phyloP scores from a whole-genome alignment of 2,329 filamentous ascomycete species.

The Cephalotrichum gorgonifer region DNA sequence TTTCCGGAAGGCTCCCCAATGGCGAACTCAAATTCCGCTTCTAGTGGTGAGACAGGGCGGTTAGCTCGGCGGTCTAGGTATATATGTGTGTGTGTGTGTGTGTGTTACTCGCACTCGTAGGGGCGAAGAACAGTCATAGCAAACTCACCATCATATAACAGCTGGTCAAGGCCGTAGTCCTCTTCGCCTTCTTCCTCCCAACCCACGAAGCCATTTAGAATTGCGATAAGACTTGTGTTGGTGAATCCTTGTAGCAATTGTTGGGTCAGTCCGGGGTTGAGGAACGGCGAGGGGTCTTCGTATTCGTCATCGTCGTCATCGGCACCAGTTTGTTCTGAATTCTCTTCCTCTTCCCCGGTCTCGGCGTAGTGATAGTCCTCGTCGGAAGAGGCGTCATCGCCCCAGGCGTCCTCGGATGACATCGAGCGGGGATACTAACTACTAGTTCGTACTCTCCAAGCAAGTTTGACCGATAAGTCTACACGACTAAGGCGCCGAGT shows the following conservation, averaged over 20 bases:
- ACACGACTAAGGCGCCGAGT: background rate
- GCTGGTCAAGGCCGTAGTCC: conserved; percentile 7
- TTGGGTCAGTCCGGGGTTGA: background rate
- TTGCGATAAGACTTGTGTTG: background rate
- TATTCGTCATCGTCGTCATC: conserved; percentile 20
- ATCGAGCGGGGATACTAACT: background rate
- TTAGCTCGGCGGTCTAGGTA: background rate
- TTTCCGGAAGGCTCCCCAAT: background rate
- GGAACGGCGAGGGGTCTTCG: conserved; percentile 4
- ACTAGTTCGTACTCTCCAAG: too few species aligned
- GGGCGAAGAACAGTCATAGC: too few species aligned
- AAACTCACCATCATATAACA: background rate
- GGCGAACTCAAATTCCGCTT: background rate
- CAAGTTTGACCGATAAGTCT: background rate
- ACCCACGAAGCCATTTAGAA: conserved; percentile 8
- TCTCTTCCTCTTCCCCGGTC: conserved; percentile 10
- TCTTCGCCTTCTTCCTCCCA: conserved; percentile 14
- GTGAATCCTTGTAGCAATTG: conserved; percentile 2
- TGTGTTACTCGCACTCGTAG: too few species aligned
- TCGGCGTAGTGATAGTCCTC: background rate
- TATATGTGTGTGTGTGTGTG: too few species aligned
- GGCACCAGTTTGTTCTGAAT: conserved; percentile 10
- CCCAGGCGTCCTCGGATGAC: background rate
- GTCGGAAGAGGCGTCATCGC: background rate
- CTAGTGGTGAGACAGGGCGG: background rate